phyloP scores from a whole-genome alignment of 2,329 filamentous ascomycete genomes.

The Teratosphaeria nubilosa region DNA sequence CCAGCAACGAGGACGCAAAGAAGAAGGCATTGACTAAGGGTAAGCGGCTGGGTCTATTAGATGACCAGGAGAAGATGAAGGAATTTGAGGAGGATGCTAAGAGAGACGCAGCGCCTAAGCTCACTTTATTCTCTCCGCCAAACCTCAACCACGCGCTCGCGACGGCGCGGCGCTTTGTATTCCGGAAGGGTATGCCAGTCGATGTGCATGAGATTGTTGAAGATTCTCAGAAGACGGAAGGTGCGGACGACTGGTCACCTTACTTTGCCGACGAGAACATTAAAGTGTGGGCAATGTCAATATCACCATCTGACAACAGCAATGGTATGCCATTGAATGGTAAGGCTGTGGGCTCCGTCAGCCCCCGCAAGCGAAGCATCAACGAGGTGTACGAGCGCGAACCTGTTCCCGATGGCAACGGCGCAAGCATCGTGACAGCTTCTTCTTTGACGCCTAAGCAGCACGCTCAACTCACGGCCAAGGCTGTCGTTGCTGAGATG shows the following conservation, averaged over 20 bases:
- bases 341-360: conserved; percentile 7
- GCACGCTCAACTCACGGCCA: conserved; percentile 32
- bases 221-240: conserved; percentile 11
- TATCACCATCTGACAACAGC: conserved; percentile 24
- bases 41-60: conserved; percentile 21
- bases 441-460: conserved; percentile 36
- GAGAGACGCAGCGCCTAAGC: conserved; percentile 21
- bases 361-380: conserved; percentile 26
- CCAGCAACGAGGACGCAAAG: conserved; percentile 35
- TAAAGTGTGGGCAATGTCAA: conserved; percentile 72
- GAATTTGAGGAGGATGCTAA: conserved; percentile 21
- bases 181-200: conserved; percentile 73
- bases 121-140: conserved; percentile 67
- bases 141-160: conserved; percentile 75
- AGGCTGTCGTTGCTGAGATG: conserved; percentile 61
- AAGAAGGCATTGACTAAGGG: conserved; percentile 20
- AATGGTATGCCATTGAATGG: no score
- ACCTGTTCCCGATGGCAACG: conserved; percentile 8
- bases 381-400: conserved; percentile 25
- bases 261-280: conserved; percentile 69
- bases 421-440: conserved; percentile 10
- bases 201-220: conserved; percentile 54
- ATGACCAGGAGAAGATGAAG: conserved; percentile 15
- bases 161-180: conserved; percentile 75
- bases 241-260: conserved; percentile 37